A percentile compares a stretch with the other conserved stretches of the same genome.
Conservation (phyloP, 2,329 filamentous ascomycete species). For the Aureobasidium sp. region DNA sequence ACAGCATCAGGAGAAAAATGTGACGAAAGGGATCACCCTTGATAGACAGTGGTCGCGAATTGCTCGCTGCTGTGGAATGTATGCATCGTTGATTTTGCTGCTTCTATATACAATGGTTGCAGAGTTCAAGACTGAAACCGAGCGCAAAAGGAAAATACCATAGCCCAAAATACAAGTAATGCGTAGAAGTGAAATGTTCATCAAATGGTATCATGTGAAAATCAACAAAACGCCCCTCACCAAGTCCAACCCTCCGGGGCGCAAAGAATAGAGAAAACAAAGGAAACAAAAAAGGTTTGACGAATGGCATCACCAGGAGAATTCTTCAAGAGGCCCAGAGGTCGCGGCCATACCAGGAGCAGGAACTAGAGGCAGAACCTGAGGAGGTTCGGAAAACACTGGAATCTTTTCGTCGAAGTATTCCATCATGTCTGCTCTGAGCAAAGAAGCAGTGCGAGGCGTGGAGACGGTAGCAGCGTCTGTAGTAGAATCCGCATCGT, state of each 20-base stretch:
- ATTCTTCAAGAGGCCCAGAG: slow-evolving; percentile 27
- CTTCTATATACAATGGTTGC: background rate
- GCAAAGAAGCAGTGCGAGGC: slow-evolving; percentile 5
- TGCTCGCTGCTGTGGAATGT: background rate
- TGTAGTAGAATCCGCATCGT: background rate
- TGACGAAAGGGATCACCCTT: background rate
- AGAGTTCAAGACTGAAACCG: background rate
- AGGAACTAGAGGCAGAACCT: slow-evolving; percentile 14
- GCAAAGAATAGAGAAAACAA: background rate
- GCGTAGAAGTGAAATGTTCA: background rate
- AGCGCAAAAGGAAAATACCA: background rate
- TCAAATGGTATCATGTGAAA: slow-evolving; percentile 14
- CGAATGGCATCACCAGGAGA: slow-evolving; percentile 7
- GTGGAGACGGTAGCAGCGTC: slow-evolving; percentile 11
- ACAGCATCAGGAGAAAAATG: background rate
- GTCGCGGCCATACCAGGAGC: slow-evolving; percentile 29
- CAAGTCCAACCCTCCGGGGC: background rate
- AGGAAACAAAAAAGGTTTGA: background rate
- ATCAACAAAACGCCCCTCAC: background rate
- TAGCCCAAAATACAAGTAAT: background rate
- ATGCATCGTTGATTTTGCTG: background rate
- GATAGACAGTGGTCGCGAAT: background rate
- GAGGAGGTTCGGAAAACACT: slow-evolving; percentile 20
- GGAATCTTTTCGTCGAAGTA: slow-evolving; percentile 24
- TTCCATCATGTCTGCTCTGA: slow-evolving; percentile 6